Conservation (phyloP, 768 basidiomycete genomes). For the Filobasidium floriforme region DNA sequence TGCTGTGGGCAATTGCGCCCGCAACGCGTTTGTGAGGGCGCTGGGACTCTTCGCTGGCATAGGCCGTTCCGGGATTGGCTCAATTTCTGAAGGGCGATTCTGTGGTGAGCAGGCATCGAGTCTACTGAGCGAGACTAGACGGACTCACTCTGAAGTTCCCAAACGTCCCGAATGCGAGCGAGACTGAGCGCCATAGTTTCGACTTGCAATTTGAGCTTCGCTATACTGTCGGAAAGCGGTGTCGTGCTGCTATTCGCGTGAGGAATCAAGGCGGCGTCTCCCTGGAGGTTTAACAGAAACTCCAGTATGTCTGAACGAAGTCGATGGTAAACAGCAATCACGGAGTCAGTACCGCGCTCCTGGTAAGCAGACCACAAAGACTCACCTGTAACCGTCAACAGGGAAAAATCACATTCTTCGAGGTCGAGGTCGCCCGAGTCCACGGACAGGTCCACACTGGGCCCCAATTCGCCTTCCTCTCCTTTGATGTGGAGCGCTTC, state of each 20-base stretch:
- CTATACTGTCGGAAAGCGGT: not conserved
- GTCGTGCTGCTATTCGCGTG: not conserved
- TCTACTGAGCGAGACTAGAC: too few species aligned
- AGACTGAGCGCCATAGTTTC: not conserved
- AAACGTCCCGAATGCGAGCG: not conserved
- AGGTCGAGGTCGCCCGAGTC: constrained; percentile 56
- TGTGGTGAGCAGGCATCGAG: too few species aligned
- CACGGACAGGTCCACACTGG: constrained; percentile 70
- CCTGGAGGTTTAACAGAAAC: not conserved
- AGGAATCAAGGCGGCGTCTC: not conserved
- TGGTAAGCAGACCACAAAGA: not conserved
- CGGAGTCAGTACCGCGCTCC: constrained; percentile 8
- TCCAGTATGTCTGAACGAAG: not conserved
- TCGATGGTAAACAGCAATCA: not conserved
- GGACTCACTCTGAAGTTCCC: not conserved
- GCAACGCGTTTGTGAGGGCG: not conserved
- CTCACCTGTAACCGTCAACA: constrained; percentile 65
- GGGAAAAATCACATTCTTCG: constrained; percentile 57
- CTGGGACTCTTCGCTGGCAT: not conserved
- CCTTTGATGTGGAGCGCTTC: constrained; percentile 48
- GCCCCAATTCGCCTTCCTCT: constrained; percentile 61
- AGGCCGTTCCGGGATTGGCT: not conserved
- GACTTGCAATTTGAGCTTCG: not conserved
- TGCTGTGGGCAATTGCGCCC: not conserved
- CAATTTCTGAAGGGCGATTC: not conserved